Evolutionary conservation across 164 flowering plant species (phyloP), one percentile per base, ranked within the genome.

Genomic region (Magnolia kwangsiensis): DNA sequence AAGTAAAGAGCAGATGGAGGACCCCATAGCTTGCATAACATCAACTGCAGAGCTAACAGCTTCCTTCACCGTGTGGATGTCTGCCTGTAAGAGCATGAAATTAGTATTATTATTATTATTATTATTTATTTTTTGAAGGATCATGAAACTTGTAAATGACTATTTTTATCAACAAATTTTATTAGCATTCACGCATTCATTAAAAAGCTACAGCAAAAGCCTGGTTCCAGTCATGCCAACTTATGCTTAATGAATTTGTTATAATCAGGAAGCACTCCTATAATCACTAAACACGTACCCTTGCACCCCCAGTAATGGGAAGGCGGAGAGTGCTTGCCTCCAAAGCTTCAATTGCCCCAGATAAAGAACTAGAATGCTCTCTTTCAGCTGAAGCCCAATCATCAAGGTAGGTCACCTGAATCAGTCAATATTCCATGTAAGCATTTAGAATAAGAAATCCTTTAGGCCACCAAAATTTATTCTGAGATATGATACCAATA

Each of bases 271-370:
- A 67, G 3, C 18, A 31, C n/a, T 24, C 71, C 71, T 13, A 27
- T 6, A 67, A 61, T 16, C 14, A 67, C 2, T 8, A 49, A 8
- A 10, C 37, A 70, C 88, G 75, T 89, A 94, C 99, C 89, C 83
- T 90, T 81, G 96, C 93, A 24, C 99, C 98, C 75, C 85, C 87
- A 63, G 92, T 87, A 50, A 94, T 85, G 21, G 99, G 98, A 82
- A 96, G 87, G 6, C 90, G 93, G 67, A 90, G 86, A 75, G 97
- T 96, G 87, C 94, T 88, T 63, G 95, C 89, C 78, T 90, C 91
- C 74, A 96, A 84, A 85, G 94, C 94, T 82, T 90, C 85, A 61
- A 85, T 85, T 24, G 87, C 88, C 63, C 87, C 92, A 63, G 88
- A 80, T 77, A 96, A 80, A 70, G 98, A 87, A 75, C 50, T 80